A percentile compares a stretch with the other conserved stretches of the same genome.
Conservation (phyloP, 106 monocot genomes). For the Iris macrosiphon region DNA sequence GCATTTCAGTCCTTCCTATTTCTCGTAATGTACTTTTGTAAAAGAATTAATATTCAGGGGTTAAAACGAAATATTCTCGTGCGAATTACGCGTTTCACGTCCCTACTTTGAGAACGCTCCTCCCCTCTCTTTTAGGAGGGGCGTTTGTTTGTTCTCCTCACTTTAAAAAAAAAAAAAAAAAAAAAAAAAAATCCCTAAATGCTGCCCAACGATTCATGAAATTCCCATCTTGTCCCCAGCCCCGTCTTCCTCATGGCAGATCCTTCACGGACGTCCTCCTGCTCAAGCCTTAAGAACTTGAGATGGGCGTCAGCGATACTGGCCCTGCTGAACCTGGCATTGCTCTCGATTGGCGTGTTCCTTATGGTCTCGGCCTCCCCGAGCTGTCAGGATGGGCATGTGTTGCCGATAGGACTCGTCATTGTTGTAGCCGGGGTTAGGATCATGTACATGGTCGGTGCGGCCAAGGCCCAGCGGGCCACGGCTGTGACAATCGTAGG, state of each 20-base stretch:
- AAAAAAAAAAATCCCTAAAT: too few species aligned
- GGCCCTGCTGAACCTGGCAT: conserved; percentile 30
- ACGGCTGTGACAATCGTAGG: conserved; percentile 44
- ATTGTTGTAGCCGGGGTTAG: conserved; percentile 28
- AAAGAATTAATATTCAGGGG: too few species aligned
- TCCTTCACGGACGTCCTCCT: background rate
- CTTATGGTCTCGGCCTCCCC: conserved; percentile 11
- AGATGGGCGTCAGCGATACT: conserved; percentile 32
- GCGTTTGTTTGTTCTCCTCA: too few species aligned
- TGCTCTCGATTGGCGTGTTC: conserved; percentile 20
- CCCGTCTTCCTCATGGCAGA: background rate
- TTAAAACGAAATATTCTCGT: too few species aligned
- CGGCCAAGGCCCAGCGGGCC: conserved; percentile 44
- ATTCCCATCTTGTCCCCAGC: background rate
- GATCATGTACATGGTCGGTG: conserved; percentile 40
- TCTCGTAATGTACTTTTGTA: background rate
- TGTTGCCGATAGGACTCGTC: conserved; percentile 19
- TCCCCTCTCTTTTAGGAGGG: too few species aligned
- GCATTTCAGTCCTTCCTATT: background rate
- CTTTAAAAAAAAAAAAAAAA: too few species aligned
- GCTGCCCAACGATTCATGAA: background rate
- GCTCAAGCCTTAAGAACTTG: conserved; percentile 21
- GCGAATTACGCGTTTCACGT: too few species aligned
- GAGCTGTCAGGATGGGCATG: conserved; percentile 17
- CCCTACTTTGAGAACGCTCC: too few species aligned